Evolutionary conservation across 106 monocot species (phyloP).

Genomic region (Vanilla planifolia): DNA sequence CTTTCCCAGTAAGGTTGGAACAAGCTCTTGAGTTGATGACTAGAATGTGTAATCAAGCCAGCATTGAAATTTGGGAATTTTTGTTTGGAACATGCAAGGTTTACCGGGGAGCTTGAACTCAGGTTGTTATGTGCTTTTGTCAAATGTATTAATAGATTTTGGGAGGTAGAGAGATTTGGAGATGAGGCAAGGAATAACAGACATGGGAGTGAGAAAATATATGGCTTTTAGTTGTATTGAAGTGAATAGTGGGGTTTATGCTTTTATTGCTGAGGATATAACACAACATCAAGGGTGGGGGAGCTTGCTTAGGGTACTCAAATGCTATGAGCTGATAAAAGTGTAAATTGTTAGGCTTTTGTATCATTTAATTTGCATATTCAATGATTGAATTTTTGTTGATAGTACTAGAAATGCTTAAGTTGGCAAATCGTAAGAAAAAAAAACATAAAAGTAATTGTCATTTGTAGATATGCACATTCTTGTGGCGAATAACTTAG

Average conservation of each 20-base stretch:
- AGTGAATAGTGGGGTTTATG: constrained; percentile 37
- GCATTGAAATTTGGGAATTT: constrained; percentile 42
- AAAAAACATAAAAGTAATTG: too few species aligned
- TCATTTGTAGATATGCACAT: too few species aligned
- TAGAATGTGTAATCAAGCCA: constrained; percentile 26
- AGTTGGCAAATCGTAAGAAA: too few species aligned
- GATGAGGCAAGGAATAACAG: constrained; percentile 45
- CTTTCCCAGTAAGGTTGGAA: constrained; percentile 38
- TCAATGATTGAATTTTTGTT: too few species aligned
- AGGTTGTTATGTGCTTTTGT: constrained; percentile 45
- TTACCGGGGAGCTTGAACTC: constrained; percentile 26
- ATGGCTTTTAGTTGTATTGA: constrained; percentile 45
- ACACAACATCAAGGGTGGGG: constrained; percentile 29
- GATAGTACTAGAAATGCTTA: too few species aligned
- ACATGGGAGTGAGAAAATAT: constrained; percentile 44
- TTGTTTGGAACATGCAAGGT: constrained; percentile 49
- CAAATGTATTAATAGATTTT: constrained; percentile 43
- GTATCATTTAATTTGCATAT: too few species aligned
- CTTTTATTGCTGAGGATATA: too few species aligned
- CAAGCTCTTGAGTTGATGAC: constrained; percentile 32
- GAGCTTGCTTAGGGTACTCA: constrained; percentile 15
- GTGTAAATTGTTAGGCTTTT: constrained; percentile 6
- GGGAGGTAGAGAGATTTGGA: constrained; percentile 53
- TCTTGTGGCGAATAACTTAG: too few species aligned
- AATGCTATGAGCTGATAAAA: constrained; percentile 28